phyloP scores from a whole-genome alignment of 2,329 filamentous ascomycete species.

The Aspergillaceae sp. region DNA sequence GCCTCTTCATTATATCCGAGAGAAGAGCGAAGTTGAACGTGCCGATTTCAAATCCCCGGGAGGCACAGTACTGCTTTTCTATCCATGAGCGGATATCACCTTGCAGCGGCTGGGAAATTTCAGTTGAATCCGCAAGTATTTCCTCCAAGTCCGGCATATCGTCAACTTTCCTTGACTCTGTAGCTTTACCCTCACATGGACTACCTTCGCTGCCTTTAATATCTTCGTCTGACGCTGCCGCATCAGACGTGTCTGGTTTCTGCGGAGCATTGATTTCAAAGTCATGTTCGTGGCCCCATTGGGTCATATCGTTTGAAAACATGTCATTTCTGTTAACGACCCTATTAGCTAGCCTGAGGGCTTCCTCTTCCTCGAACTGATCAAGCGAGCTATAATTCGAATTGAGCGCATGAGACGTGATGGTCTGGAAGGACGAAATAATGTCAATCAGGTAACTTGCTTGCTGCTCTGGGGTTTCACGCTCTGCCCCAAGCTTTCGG shows the following conservation, averaged over 20 bases:
- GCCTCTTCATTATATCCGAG: slow-evolving; percentile 41
- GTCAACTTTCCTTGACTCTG: too few relatives aligned
- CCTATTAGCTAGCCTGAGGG: slow-evolving; percentile 26
- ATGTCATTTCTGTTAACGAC: slow-evolving; percentile 19
- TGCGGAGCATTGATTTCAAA: background rate
- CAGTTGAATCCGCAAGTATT: slow-evolving; percentile 1
- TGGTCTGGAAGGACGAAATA: slow-evolving; percentile 30
- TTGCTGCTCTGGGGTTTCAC: slow-evolving; percentile 27
- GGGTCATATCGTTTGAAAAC: slow-evolving; percentile 15
- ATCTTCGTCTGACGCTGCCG: too few relatives aligned
- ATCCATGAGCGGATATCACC: slow-evolving; percentile 40
- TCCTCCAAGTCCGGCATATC: too few relatives aligned
- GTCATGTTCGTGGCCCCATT: slow-evolving; percentile 13
- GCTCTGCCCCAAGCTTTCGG: slow-evolving; percentile 24
- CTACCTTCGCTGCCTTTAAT: too few relatives aligned
- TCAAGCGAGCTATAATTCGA: slow-evolving; percentile 27
- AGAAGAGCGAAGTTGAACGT: slow-evolving; percentile 33
- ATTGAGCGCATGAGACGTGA: slow-evolving; percentile 25
- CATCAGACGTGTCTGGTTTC: too few relatives aligned
- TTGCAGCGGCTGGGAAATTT: background rate
- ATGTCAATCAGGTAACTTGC: slow-evolving; percentile 28
- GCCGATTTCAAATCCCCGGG: slow-evolving; percentile 48
- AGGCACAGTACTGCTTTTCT: slow-evolving; percentile 32
- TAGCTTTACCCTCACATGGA: too few relatives aligned
- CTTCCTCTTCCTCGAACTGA: slow-evolving; percentile 23